Base-by-base conservation (phyloP, 1,284 basidiomycete genomes). In the Porodaedalea pini region DNA sequence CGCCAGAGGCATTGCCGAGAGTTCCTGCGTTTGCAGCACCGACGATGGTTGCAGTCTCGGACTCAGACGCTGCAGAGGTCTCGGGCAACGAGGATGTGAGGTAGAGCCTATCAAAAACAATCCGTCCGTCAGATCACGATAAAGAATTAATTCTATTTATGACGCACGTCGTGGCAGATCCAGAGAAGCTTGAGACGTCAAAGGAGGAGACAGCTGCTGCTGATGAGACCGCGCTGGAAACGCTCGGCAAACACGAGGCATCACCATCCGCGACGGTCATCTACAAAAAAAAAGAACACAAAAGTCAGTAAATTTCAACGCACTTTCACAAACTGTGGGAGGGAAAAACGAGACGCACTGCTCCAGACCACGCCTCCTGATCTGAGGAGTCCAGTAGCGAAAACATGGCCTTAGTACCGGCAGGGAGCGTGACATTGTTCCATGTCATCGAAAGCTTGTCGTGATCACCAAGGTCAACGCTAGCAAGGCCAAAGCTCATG, bases 281-380 rank as follows among this genome's bases (percentile, higher is more conserved):
- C 87, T 89, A 57, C 19, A 63, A 44, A 23, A 39, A 25, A 32
- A 34, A 45, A 39, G 44, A 36, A 27, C 13, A 44, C 41, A 31
- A 39, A n/a, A n/a, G n/a, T 40, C 21, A 58, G 34, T 11, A 49
- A 36, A 37, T 23, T 50, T 55, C 51, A 49, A 50, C 37, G 25
- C 57, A 47, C 40, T 43, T n/a, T 36, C 54, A 23, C 43, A 21
- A 49, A 48, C 40, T 55, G 2, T 56, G 2, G 40, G 8, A 2
- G 13, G 25, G 25, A 15, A 19, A 15, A 1, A 17, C 23, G 58
- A 53, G 21, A 69, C 82, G 65, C 60, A 89, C 88, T 10, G 63
- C 63, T 52, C 73, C 75, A 63, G 79, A 82, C 87, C 86, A 91
- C 3, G 78, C 85, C 65, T 89, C 85, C 1, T 82, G 66, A 41